Conservation (phyloP, 345 rosid species). For the Litchi chinensis region DNA sequence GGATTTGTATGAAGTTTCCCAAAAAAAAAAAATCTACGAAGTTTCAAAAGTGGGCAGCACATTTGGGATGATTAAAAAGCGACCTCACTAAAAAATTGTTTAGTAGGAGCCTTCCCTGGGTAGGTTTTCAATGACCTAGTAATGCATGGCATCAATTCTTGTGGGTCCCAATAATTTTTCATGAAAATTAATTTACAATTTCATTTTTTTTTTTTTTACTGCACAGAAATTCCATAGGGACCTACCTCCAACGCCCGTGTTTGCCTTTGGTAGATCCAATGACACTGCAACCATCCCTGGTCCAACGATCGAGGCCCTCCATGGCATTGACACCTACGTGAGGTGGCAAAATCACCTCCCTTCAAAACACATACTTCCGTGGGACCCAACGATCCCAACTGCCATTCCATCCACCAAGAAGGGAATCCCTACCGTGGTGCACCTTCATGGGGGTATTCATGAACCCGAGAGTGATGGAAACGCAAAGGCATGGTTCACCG, state of each 20-base stretch:
- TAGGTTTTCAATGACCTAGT: too few species aligned
- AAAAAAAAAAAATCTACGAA: too few species aligned
- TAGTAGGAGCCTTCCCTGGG: neutral
- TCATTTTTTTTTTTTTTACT: neutral
- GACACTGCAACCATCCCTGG: slow-evolving; percentile 76
- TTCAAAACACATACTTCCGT: slow-evolving; percentile 76
- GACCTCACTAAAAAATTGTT: too few species aligned
- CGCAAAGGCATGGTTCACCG: slow-evolving; percentile 80
- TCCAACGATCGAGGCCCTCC: slow-evolving; percentile 87
- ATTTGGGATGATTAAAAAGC: too few species aligned
- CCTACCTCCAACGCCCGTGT: slow-evolving; percentile 79
- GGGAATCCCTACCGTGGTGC: slow-evolving; percentile 93
- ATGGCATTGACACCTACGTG: slow-evolving; percentile 58
- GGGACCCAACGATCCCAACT: slow-evolving; percentile 87
- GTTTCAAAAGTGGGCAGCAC: too few species aligned
- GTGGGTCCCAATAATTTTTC: too few species aligned
- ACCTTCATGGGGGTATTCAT: slow-evolving; percentile 82
- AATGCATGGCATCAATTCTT: neutral
- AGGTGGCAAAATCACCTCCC: slow-evolving; percentile 92
- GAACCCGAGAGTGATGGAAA: slow-evolving; percentile 85
- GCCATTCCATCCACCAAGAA: slow-evolving; percentile 45
- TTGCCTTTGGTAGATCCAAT: slow-evolving; percentile 70
- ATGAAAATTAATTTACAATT: too few species aligned
- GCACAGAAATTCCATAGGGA: slow-evolving; percentile 88
- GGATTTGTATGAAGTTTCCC: too few species aligned